A percentile compares a stretch with the other conserved stretches of the same genome.
phyloP scores from a whole-genome alignment of 208 protist genomes.

The Leishmania aethiopica region DNA sequence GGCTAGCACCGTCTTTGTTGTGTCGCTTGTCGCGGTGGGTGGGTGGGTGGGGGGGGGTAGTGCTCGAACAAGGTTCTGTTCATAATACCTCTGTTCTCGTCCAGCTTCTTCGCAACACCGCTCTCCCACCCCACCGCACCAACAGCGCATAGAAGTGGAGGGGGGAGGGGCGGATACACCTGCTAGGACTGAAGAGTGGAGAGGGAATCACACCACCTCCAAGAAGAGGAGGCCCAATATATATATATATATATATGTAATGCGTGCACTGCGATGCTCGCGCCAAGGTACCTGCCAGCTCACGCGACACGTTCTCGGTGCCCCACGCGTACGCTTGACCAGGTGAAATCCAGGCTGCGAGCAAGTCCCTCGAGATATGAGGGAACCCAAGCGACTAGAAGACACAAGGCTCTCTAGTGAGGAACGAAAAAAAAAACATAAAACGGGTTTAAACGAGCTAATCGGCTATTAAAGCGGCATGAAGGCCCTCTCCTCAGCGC shows the following conservation, averaged over 20 bases:
- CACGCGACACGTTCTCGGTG: neutral
- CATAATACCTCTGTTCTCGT: neutral
- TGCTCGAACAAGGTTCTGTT: neutral
- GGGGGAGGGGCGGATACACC: neutral
- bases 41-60: neutral
- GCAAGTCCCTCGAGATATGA: neutral
- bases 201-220: neutral
- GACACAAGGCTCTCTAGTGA: neutral
- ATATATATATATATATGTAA: no score
- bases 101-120: neutral
- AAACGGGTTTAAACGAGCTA: neutral
- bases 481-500: neutral
- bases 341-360: neutral
- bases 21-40: no score
- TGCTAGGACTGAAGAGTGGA: neutral
- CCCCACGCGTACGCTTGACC: neutral
- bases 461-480: neutral
- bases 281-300: neutral
- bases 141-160: neutral
- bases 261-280: neutral
- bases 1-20: neutral
- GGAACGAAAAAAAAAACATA: neutral
- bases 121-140: neutral
- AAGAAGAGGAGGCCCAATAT: neutral
- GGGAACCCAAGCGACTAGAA: neutral